These are phyloP conservation scores for Rhodotorula sp. DNA, from an alignment of 1,284 basidiomycete species.

Conservation along the genomic window DNA sequence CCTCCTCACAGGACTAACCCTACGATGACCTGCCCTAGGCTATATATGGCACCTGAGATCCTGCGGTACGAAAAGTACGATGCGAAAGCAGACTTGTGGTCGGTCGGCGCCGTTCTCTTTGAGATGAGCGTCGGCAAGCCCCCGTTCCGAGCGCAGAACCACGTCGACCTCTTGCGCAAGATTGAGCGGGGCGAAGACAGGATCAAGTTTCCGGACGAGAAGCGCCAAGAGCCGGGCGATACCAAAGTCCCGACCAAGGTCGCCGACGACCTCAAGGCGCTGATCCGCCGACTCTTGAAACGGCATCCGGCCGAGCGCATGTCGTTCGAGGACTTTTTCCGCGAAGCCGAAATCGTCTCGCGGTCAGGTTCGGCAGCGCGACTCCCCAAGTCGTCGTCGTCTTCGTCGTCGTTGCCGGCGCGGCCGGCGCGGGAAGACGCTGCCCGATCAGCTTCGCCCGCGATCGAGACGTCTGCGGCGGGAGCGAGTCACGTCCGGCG, in stretches of 20 bases:
- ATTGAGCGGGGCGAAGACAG: slow-evolving; percentile 74
- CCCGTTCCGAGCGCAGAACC: slow-evolving; percentile 92
- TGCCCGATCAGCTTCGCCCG: not conserved
- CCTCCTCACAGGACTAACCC: not conserved
- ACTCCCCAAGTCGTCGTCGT: not conserved
- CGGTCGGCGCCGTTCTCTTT: slow-evolving; percentile 92
- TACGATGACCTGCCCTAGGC: slow-evolving; percentile 51
- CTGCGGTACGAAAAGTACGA: slow-evolving; percentile 96
- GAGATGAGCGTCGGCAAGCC: slow-evolving; percentile 93
- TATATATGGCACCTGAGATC: slow-evolving; percentile 99
- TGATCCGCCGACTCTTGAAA: slow-evolving; percentile 79
- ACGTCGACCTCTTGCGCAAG: slow-evolving; percentile 89
- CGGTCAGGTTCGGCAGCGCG: slow-evolving; percentile 16
- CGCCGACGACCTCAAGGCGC: slow-evolving; percentile 77
- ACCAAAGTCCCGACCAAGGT: slow-evolving; percentile 53
- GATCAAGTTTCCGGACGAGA: slow-evolving; percentile 89
- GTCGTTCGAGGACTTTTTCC: slow-evolving; percentile 89
- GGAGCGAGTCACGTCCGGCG: not conserved
- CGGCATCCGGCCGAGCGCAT: slow-evolving; percentile 80
- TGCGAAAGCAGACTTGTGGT: slow-evolving; percentile 97
- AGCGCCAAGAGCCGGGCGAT: slow-evolving; percentile 33
- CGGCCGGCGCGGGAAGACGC: not conserved
- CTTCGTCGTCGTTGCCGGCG: slow-evolving; percentile 23
- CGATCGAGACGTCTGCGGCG: slow-evolving; percentile 13
- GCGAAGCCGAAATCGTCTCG: slow-evolving; percentile 51